Conservation (phyloP, 257 asterid genomes). For the Solanum arcanum region DNA sequence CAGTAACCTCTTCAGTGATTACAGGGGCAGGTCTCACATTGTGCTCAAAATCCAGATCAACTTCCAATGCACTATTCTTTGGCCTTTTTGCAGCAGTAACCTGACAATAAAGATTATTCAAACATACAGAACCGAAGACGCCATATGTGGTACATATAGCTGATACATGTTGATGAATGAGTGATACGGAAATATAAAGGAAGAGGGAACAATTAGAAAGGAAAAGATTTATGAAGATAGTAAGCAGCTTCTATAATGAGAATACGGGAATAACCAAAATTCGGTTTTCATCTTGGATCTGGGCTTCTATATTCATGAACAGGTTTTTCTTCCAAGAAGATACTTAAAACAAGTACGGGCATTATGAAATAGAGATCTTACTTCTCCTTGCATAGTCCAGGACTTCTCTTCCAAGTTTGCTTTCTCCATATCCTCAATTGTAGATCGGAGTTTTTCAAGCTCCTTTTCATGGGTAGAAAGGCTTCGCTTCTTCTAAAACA, state of each 20-base stretch:
- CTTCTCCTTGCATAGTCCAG: constrained; percentile 99
- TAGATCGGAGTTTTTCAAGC: constrained; percentile 45
- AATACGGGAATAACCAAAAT: neutral
- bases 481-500: constrained; percentile 34
- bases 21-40: constrained; percentile 89
- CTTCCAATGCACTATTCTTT: constrained; percentile 90
- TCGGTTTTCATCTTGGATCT: neutral
- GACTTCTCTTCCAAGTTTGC: constrained; percentile 77
- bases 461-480: constrained; percentile 84
- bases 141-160: neutral
- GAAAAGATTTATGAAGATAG: neutral
- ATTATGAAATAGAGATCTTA: constrained; percentile 12
- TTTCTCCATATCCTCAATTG: constrained; percentile 74
- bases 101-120: constrained; percentile 29
- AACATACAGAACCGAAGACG: neutral
- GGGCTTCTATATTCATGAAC: neutral
- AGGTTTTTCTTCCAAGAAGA: neutral
- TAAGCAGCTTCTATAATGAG: neutral
- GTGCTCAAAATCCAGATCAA: constrained; percentile 86
- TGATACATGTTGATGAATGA: neutral
- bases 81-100: constrained; percentile 84
- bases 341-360: neutral
- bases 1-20: constrained; percentile 73
- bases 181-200: neutral
- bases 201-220: neutral